Evolutionary conservation across 164 flowering plant species (phyloP).

Genomic region (grape (Vitis vinifera)): ASM3070453v1 NC_081820.1:20790001-20790500

Average conservation of each 20-base stretch:
- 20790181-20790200: conserved; percentile 28
- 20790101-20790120: conserved; percentile 49
- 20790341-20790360: conserved; percentile 21
- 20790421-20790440: background rate
- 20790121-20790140: conserved; percentile 34
- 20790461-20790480: background rate
- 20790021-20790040: background rate
- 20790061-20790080: background rate
- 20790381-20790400: conserved; percentile 26
- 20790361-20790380: conserved; percentile 10
- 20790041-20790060: background rate
- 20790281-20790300: conserved; percentile 46
- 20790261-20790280: conserved; percentile 36
- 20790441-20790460: no score
- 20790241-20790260: conserved; percentile 40
- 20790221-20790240: conserved; percentile 47
- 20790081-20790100: conserved; percentile 52
- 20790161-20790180: conserved; percentile 12
- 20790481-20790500: conserved; percentile 20
- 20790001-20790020: conserved; percentile 2
- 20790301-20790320: conserved; percentile 26
- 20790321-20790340: conserved; percentile 48
- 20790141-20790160: conserved; percentile 29
- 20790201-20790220: conserved; percentile 42
- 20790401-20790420: background rate